Evolutionary conservation across 2,329 filamentous ascomycete genomes (phyloP), one percentile per base, ranked within the genome.

Genomic region (Epichloe aotearoae): DNA sequence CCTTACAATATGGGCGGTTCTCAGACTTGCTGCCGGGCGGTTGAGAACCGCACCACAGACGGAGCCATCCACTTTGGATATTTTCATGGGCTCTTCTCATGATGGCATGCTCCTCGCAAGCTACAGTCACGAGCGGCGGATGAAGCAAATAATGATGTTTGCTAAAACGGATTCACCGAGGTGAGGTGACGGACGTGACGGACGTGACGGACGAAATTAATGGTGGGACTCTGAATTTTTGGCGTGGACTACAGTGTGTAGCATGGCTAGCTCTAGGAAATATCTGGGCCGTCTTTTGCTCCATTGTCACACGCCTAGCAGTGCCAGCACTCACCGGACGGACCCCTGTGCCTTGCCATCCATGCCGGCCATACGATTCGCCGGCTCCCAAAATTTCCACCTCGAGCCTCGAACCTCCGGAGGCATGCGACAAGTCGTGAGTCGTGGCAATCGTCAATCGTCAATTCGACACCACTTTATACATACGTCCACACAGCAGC

Each of bases 71-170:
- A 79, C 72, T 75, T 73, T 73, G 61, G 72, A 68, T 68, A 73
- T 68, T 75, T 73, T 80, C 77, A 81, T 81, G 74, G 70, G 76
- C 67, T 72, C 69, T 69, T 73, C 65, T 69, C 74, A 76, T 77
- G 66, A 57, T 70, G 62, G 52, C 56, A 56, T 52, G 42, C 49
- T 43, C 20, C 46, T 50, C 23, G 50, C 46, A 50, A 30, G 38
- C 40, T 49, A 38, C 49, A 48, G 4, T 26, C 10, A 33, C 26
- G 41, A 47, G 39, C 17, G 30, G 38, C 42, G 11, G 33, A 33
- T 14, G 19, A 8, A 12, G 36, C 30, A 40, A 15, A 36, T 15
- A n/a, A 20, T n/a, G 30, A 10, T 14, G 20, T 30, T 41, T n/a
- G n/a, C n/a, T n/a, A n/a, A n/a, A n/a, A n/a, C n/a, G n/a, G n/a